phyloP scores from a whole-genome alignment of 306 rosid genomes.

The Echinosophora koreensis region DNA sequence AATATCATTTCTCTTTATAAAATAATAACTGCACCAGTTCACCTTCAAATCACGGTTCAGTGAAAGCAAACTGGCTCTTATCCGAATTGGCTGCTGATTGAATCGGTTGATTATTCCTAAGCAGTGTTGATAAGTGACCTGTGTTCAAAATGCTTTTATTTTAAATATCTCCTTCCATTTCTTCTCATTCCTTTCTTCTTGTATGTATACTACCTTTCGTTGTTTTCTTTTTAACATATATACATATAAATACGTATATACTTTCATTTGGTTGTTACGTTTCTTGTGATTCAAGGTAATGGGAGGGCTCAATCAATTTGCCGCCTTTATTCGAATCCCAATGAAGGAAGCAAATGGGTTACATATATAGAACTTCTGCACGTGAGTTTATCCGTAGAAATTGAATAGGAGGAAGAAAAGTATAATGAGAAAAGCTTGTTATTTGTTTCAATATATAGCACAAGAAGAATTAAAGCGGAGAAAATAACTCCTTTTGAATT shows the following conservation, averaged over 20 bases:
- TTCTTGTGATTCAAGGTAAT: slow-evolving; percentile 2
- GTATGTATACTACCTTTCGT: background rate
- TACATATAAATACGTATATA: background rate
- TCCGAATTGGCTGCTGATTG: too few relatives aligned
- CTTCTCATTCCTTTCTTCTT: too few relatives aligned
- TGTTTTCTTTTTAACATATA: background rate
- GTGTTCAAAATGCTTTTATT: background rate
- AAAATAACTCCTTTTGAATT: background rate
- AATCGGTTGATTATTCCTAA: too few relatives aligned
- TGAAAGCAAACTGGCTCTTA: too few relatives aligned
- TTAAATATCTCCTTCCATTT: background rate
- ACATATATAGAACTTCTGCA: background rate
- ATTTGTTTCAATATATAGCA: slow-evolving; percentile 26
- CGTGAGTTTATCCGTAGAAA: background rate
- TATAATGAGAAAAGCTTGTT: slow-evolving; percentile 23
- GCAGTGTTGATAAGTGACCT: too few relatives aligned
- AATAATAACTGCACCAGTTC: too few relatives aligned
- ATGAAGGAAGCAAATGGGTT: slow-evolving; percentile 30
- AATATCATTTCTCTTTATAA: too few relatives aligned
- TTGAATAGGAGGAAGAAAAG: slow-evolving; percentile 48
- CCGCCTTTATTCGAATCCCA: slow-evolving; percentile 38
- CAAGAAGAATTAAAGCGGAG: slow-evolving; percentile 28
- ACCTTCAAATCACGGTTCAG: too few relatives aligned
- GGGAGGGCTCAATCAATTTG: slow-evolving; percentile 3
- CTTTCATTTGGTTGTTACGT: background rate